phyloP scores from a whole-genome alignment of 2,329 filamentous ascomycete species.

The Penicillium fuscoglaucum region DNA sequence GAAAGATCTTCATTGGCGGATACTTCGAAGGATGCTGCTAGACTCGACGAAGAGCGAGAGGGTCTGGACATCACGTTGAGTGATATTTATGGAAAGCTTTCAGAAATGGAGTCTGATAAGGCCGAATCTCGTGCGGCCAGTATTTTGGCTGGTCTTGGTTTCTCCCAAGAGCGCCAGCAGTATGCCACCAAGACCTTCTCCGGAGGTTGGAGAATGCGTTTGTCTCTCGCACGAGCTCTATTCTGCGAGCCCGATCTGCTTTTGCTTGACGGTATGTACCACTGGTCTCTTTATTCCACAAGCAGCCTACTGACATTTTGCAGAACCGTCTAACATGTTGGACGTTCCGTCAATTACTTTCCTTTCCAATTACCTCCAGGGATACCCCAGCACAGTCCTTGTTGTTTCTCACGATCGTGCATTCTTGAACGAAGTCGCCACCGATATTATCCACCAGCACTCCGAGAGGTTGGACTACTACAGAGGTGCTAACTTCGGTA shows the following conservation, averaged over 20 bases:
- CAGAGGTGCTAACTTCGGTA: constrained; percentile 86
- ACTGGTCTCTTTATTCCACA: background rate
- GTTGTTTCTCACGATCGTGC: constrained; percentile 99
- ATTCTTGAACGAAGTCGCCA: constrained; percentile 98
- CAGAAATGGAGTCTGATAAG: constrained; percentile 99
- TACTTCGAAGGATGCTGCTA: constrained; percentile 83
- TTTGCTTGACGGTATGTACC: constrained; percentile 69
- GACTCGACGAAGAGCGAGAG: constrained; percentile 82
- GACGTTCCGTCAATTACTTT: constrained; percentile 99
- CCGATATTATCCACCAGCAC: constrained; percentile 98
- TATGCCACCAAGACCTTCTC: constrained; percentile 97
- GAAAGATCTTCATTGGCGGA: constrained; percentile 81
- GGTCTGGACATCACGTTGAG: constrained; percentile 85
- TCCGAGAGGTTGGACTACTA: constrained; percentile 98
- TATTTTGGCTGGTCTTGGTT: constrained; percentile 94
- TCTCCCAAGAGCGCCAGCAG: constrained; percentile 89
- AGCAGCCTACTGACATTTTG: constrained; percentile 21
- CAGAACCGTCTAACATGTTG: constrained; percentile 99
- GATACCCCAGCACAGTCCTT: constrained; percentile 89
- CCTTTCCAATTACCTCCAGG: constrained; percentile 90
- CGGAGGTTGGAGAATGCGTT: constrained; percentile 98
- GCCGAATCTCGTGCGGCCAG: constrained; percentile 92
- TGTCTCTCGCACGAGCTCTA: constrained; percentile 88
- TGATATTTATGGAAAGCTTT: constrained; percentile 86
- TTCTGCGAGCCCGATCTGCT: constrained; percentile 97